A percentile compares a stretch with the other conserved stretches of the same genome.
Evolutionary conservation across 495 filamentous ascomycete species (phyloP).

Genomic region (Neurospora hispaniola): DNA sequence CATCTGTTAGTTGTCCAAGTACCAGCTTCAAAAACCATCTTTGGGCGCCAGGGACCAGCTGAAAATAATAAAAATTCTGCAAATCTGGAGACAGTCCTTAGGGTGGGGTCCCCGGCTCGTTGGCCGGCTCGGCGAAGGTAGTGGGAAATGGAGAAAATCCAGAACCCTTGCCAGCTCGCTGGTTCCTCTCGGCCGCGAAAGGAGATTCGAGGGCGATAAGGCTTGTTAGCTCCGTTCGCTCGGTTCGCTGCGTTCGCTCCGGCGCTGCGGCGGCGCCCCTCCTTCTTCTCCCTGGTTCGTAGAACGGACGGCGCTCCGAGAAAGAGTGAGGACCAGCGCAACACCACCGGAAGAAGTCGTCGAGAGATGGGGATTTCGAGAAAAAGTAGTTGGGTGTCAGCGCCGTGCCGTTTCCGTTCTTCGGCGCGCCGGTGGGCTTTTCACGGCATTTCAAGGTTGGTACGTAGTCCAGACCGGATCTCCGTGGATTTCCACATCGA

Average conservation of each 20-base stretch:
- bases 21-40: not conserved
- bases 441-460: not conserved
- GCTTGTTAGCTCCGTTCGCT: conserved; percentile 15
- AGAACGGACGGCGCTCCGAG: not conserved
- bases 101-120: conserved; percentile 14
- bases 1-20: not conserved
- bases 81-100: conserved; percentile 23
- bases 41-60: conserved; percentile 5
- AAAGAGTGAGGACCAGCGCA: not conserved
- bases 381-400: not conserved
- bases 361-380: not conserved
- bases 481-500: not conserved
- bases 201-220: conserved; percentile 30
- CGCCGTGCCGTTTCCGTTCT: not conserved
- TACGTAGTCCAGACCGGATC: not conserved
- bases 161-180: not conserved
- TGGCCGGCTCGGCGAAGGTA: conserved; percentile 12
- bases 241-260: not conserved
- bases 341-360: not conserved
- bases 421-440: not conserved
- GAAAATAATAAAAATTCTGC: conserved; percentile 16
- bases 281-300: not conserved
- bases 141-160: not conserved
- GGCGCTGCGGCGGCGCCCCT: not conserved
- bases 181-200: conserved; percentile 16